Conservation (phyloP, 2,329 filamentous ascomycete species). For the Fusarium agapanthi region DNA sequence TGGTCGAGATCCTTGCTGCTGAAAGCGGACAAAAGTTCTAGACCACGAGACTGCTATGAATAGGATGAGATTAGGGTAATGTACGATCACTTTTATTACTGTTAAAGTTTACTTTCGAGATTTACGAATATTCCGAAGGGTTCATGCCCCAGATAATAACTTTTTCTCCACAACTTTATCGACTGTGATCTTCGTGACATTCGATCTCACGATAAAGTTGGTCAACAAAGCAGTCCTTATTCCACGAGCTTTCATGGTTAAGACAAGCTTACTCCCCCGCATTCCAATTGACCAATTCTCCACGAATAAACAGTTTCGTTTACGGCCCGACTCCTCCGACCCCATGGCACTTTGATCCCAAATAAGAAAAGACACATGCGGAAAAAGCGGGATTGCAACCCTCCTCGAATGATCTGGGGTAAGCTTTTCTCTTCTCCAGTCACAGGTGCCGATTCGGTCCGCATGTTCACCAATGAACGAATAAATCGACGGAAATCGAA, state of each 20-base stretch:
- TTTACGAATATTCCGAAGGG: not conserved
- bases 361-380: conserved; percentile 12
- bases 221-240: not conserved
- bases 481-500: not conserved
- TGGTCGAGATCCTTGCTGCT: conserved; percentile 14
- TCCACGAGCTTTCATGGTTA: not conserved
- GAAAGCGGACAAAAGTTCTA: not conserved
- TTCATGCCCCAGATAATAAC: not conserved
- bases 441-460: not conserved
- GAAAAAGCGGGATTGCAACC: conserved; percentile 23
- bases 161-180: not conserved
- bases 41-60: not conserved
- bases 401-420: conserved; percentile 13
- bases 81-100: not conserved
- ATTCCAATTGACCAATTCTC: conserved; percentile 21
- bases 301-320: conserved; percentile 22
- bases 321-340: conserved; percentile 30
- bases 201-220: not conserved
- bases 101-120: not conserved
- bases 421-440: not conserved
- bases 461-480: not conserved
- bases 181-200: not conserved
- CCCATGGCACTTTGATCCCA: not conserved
- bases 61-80: not conserved
- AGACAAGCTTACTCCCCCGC: conserved; percentile 29